Percentiles rank a stretch among this genome's conserved stretches.
These are phyloP conservation scores for Annulohypoxylon stygium DNA, from an alignment of 495 filamentous ascomycete genomes.

Conservation along the genomic window DNA sequence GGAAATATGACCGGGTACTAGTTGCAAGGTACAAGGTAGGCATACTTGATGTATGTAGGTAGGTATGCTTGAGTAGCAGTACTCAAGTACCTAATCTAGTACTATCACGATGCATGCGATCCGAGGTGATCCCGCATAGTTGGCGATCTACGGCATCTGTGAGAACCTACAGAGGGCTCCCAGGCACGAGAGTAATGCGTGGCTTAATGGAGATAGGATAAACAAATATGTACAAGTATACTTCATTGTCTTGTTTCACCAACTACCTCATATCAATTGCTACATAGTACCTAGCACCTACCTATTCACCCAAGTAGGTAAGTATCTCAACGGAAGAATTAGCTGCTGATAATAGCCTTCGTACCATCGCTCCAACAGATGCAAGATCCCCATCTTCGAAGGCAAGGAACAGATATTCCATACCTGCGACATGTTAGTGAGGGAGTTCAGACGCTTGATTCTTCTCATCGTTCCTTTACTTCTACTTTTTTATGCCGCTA, in stretches of 20 bases:
- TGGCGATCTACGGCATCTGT: background rate
- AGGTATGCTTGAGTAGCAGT: background rate
- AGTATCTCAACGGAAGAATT: background rate
- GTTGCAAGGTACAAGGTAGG: background rate
- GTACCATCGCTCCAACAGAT: background rate
- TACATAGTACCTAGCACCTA: background rate
- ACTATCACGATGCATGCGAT: background rate
- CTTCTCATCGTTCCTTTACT: conserved; percentile 45
- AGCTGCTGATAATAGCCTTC: background rate
- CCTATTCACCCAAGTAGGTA: background rate
- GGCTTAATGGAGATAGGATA: conserved; percentile 2
- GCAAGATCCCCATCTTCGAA: background rate
- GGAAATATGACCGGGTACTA: background rate
- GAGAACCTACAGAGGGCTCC: too few species aligned
- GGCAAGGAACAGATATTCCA: background rate
- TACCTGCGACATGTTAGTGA: conserved; percentile 48
- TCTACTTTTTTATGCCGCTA: conserved; percentile 41
- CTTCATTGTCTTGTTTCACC: background rate
- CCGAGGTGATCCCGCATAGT: background rate
- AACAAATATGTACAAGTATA: background rate
- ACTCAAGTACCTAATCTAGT: background rate
- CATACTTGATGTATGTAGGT: background rate
- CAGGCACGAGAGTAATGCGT: background rate
- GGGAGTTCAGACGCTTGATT: conserved; percentile 50
- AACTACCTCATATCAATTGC: background rate